phyloP scores from a whole-genome alignment of 768 basidiomycete species.

The Tricholoma matsutake region DNA sequence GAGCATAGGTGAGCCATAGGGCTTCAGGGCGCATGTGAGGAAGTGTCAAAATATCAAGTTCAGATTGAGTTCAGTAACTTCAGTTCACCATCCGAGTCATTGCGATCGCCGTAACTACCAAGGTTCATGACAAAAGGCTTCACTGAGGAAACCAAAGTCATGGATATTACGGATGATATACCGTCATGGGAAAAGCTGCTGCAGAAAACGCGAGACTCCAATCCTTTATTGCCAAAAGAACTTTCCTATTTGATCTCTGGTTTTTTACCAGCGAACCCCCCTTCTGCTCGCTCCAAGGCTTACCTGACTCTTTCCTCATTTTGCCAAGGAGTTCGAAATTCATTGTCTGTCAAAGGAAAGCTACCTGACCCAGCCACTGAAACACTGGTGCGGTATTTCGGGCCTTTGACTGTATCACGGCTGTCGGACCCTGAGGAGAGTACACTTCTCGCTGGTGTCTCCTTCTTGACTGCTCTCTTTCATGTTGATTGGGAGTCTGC shows the following conservation, averaged over 20 bases:
- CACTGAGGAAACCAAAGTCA: not conserved
- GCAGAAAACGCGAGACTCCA: slow-evolving; percentile 27
- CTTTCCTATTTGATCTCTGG: slow-evolving; percentile 47
- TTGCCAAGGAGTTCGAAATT: slow-evolving; percentile 55
- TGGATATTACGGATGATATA: not conserved
- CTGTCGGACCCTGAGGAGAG: slow-evolving; percentile 57
- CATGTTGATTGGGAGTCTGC: slow-evolving; percentile 78
- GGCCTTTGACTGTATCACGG: slow-evolving; percentile 43
- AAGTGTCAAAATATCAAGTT: not conserved
- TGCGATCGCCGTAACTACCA: not conserved
- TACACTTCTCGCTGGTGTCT: slow-evolving; percentile 50
- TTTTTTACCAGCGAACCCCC: slow-evolving; percentile 47
- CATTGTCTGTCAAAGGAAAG: slow-evolving; percentile 32
- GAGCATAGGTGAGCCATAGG: not conserved
- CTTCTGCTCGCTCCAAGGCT: slow-evolving; percentile 57
- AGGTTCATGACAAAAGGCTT: not conserved
- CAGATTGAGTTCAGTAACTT: not conserved
- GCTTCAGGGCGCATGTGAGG: not conserved
- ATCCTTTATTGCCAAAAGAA: slow-evolving; percentile 50
- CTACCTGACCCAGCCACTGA: slow-evolving; percentile 47
- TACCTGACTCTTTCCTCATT: slow-evolving; percentile 67
- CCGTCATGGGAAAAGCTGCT: slow-evolving; percentile 25
- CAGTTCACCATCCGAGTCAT: not conserved
- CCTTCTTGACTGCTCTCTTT: slow-evolving; percentile 76
- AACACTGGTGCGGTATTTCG: slow-evolving; percentile 47